A percentile compares a stretch with the other conserved stretches of the same genome.
These are phyloP conservation scores for Aspergillus sp. DNA, from an alignment of 2,329 filamentous ascomycete genomes.

Conservation along the genomic window DNA sequence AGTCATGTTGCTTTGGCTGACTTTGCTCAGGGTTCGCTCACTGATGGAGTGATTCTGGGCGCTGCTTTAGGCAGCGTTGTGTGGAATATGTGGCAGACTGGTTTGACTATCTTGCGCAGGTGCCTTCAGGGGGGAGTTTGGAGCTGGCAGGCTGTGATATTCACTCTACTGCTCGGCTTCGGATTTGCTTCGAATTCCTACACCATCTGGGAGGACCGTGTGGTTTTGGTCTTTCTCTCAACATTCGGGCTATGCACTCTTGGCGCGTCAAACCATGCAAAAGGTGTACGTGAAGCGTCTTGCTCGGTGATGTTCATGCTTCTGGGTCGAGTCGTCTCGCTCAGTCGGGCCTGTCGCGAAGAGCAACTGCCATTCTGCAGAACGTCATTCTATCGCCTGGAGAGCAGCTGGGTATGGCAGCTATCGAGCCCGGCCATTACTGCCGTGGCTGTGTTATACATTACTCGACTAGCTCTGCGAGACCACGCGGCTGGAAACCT, in stretches of 20 bases:
- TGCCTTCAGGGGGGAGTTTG: slow-evolving; percentile 34
- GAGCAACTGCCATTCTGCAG: slow-evolving; percentile 97
- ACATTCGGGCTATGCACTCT: slow-evolving; percentile 81
- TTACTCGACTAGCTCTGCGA: not conserved
- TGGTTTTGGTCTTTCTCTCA: slow-evolving; percentile 82
- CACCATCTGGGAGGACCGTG: slow-evolving; percentile 97
- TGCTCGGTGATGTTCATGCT: slow-evolving; percentile 80
- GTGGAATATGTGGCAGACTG: not conserved
- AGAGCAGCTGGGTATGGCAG: not conserved
- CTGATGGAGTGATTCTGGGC: not conserved
- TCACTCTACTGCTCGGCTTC: slow-evolving; percentile 57
- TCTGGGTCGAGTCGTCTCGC: slow-evolving; percentile 74
- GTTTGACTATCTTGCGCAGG: too few species aligned
- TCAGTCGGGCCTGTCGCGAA: slow-evolving; percentile 89
- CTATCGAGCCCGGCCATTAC: not conserved
- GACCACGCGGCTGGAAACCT: not conserved
- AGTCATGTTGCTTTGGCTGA: not conserved
- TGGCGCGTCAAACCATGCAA: slow-evolving; percentile 61
- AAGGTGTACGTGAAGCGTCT: slow-evolving; percentile 68
- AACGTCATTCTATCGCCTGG: slow-evolving; percentile 59
- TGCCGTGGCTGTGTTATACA: not conserved
- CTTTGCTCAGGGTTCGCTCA: not conserved
- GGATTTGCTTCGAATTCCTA: slow-evolving; percentile 92
- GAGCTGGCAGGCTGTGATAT: slow-evolving; percentile 65
- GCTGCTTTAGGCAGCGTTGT: not conserved